Percentiles rank a stretch among this genome's conserved stretches.
Conservation (phyloP, 139 green algal genomes). For the Deuterostichococcus epilithicus region DNA sequence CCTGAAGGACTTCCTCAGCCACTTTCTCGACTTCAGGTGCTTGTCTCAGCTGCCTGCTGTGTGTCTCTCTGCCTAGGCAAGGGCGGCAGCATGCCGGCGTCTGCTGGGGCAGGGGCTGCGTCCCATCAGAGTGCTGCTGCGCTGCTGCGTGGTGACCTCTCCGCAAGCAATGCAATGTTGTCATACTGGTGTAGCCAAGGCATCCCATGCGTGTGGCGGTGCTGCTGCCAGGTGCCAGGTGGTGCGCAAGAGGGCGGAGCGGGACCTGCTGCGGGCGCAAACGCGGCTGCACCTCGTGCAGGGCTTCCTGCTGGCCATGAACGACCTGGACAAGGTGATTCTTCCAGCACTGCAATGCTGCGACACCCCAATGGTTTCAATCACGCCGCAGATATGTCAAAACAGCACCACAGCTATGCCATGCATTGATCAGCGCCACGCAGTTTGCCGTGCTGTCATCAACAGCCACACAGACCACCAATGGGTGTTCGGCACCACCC, state of each 20-base stretch:
- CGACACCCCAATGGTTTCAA: too few relatives aligned
- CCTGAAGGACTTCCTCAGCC: constrained; percentile 64
- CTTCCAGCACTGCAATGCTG: too few relatives aligned
- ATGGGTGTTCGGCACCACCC: too few relatives aligned
- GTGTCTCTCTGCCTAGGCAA: background rate
- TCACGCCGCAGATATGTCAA: too few relatives aligned
- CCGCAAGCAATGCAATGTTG: too few relatives aligned
- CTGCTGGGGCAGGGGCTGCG: background rate
- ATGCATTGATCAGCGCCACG: too few relatives aligned
- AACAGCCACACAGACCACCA: too few relatives aligned
- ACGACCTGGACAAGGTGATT: constrained; percentile 59
- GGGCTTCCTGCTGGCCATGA: constrained; percentile 69
- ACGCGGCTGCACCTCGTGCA: constrained; percentile 74
- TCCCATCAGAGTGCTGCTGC: too few relatives aligned
- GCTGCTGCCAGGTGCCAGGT: constrained; percentile 52
- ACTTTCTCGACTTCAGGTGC: constrained; percentile 82
- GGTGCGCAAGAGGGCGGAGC: constrained; percentile 53
- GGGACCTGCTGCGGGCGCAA: constrained; percentile 50
- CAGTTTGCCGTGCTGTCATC: too few relatives aligned
- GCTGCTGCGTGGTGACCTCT: too few relatives aligned
- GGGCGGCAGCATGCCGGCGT: background rate
- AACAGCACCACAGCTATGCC: too few relatives aligned
- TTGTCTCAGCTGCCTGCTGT: background rate
- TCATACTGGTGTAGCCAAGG: too few relatives aligned
- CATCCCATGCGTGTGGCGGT: background rate